Conservation (phyloP, 352 stramenopile genomes). For the Phytophthora kernoviae region DNA sequence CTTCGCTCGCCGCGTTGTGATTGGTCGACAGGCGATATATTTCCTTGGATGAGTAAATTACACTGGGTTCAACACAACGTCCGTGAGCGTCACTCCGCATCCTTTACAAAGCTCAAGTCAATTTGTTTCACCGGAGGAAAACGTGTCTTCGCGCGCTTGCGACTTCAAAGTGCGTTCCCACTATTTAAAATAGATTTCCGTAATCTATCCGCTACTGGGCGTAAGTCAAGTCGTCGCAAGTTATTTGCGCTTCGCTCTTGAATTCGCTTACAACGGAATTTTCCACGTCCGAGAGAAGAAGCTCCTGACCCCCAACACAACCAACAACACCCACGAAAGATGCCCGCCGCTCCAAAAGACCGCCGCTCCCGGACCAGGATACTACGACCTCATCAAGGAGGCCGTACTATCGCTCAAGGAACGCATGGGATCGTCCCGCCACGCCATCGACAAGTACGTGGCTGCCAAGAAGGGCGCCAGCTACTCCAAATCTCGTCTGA, state of each 20-base stretch:
- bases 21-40: constrained; percentile 34
- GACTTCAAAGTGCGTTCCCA: constrained; percentile 8
- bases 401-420: constrained; percentile 92
- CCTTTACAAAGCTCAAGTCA: constrained; percentile 4
- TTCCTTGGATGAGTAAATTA: constrained; percentile 11
- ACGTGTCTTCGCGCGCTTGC: constrained; percentile 1
- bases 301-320: constrained; percentile 9
- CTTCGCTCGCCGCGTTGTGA: constrained; percentile 38
- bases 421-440: constrained; percentile 88
- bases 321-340: constrained; percentile 24
- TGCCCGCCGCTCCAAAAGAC: constrained; percentile 71
- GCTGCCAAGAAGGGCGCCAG: constrained; percentile 81
- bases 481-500: constrained; percentile 83
- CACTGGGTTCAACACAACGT: background rate
- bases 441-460: constrained; percentile 96
- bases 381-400: constrained; percentile 94
- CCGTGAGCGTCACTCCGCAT: background rate
- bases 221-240: constrained; percentile 14
- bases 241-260: background rate
- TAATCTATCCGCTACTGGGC: constrained; percentile 20
- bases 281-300: constrained; percentile 33
- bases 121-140: background rate
- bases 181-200: constrained; percentile 31
- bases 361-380: constrained; percentile 62
- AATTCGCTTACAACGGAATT: constrained; percentile 47